phyloP scores from a whole-genome alignment of 495 filamentous ascomycete genomes.

The Monascus purpureus region DNA sequence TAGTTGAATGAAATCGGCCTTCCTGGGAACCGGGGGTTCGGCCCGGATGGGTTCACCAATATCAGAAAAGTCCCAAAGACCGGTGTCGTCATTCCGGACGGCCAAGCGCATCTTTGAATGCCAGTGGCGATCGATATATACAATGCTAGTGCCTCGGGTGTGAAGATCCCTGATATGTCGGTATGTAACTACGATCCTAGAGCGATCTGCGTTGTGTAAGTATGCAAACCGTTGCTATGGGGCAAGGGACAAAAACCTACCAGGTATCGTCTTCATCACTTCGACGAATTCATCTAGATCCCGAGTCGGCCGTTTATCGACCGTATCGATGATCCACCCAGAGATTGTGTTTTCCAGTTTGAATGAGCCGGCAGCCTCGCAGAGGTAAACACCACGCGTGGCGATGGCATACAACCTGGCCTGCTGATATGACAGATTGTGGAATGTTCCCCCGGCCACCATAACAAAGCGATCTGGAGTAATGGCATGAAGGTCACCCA shows the following conservation, averaged over 20 bases:
- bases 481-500: constrained; percentile 87
- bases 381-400: constrained; percentile 83
- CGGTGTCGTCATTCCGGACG: constrained; percentile 77
- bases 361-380: constrained; percentile 90
- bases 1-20: constrained; percentile 79
- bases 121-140: constrained; percentile 93
- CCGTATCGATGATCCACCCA: constrained; percentile 85
- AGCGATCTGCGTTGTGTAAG: constrained; percentile 40
- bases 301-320: constrained; percentile 80
- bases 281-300: constrained; percentile 82
- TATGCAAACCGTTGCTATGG: background rate
- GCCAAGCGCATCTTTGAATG: constrained; percentile 84
- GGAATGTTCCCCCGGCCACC: constrained; percentile 85
- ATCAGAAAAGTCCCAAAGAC: constrained; percentile 89
- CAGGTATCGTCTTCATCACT: constrained; percentile 76
- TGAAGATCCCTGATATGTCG: constrained; percentile 92
- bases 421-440: constrained; percentile 92
- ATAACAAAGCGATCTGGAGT: constrained; percentile 92
- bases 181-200: constrained; percentile 84
- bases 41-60: constrained; percentile 68
- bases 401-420: constrained; percentile 87
- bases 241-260: constrained; percentile 8
- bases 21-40: constrained; percentile 51
- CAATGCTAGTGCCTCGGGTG: constrained; percentile 81
- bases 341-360: constrained; percentile 79